A percentile compares a stretch with the other conserved stretches of the same genome.
Evolutionary conservation across 352 stramenopile species (phyloP).

Genomic region (Phytophthora megakarya): DNA sequence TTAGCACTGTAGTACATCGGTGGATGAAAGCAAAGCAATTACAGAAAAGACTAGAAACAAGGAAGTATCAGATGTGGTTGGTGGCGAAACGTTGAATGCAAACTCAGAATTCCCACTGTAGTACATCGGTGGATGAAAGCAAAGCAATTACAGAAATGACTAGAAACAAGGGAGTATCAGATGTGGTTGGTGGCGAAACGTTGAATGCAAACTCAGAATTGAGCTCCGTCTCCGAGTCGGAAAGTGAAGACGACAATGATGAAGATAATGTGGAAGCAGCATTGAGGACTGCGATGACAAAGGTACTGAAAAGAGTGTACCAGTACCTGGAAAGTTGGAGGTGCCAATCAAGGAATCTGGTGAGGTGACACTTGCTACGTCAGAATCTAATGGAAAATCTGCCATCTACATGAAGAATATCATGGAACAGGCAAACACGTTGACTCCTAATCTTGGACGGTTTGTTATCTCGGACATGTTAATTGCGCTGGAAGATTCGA

Average conservation of each 20-base stretch:
- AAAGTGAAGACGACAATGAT: background rate
- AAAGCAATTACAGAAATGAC: background rate
- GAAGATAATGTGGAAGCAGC: background rate
- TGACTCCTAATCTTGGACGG: background rate
- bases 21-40: background rate
- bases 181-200: background rate
- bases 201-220: background rate
- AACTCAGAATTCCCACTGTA: too few species aligned
- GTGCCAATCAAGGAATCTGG: background rate
- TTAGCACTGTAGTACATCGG: background rate
- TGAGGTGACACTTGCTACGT: background rate
- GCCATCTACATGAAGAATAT: constrained; percentile 4
- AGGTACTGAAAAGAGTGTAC: background rate
- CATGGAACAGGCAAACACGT: constrained; percentile 5
- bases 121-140: background rate
- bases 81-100: background rate
- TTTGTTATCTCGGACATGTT: constrained; percentile 19
- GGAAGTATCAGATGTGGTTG: background rate
- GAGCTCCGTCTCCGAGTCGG: background rate
- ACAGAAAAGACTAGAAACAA: background rate
- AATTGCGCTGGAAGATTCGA: constrained; percentile 6
- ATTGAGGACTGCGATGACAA: background rate
- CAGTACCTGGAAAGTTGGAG: background rate
- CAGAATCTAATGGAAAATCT: background rate
- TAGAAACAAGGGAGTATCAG: background rate